Base-by-base conservation (phyloP, 768 basidiomycete genomes). In the Russula griseocarnosa region DNA sequence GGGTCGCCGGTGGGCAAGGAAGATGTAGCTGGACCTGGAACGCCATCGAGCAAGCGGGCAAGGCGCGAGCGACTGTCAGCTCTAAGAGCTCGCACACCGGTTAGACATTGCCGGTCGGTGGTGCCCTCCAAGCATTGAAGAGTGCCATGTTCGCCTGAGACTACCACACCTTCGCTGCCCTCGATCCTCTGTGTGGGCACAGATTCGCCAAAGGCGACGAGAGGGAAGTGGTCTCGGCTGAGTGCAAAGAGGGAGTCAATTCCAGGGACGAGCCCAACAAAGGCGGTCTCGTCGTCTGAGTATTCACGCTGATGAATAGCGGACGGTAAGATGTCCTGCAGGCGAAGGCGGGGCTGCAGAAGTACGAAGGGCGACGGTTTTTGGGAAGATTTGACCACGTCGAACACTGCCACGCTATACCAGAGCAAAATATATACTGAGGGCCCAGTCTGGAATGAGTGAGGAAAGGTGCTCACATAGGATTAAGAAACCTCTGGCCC, bases 191-290 rank as follows among this genome's bases (percentile, higher is more conserved):
- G 67, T 38, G 61, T 34, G 55, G 78, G 76, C 8, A 76, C 76
- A 44, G 60, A 44, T 64, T 81, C 80, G 3, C 84, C 81, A 69
- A 92, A 91, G 5, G 83, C 85, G 63, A 96, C 88, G 11, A 98
- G 79, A 0, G 95, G 96, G 71, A 83, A 98, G 9, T 82, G 82
- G 13, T 82, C 79, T 0, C 90, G 87, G 66, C 89, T 90, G 84
- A 98, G 88, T 22, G 91, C 94, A 69, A 86, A 96, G 1, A 97
- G 79, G 47, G 88, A 89, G 3, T 82, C 85, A 0, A 82, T 83
- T 70, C 86, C 84, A 52, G 84, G 81, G 18, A 94, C 81, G 20
- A 90, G 76, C 3, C 94, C 94, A 22, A 98, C 85, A 72, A 89
- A 97, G 1, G 93, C 93, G 0, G 83, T 81, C 32, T 86, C 81